A percentile compares a stretch with the other conserved stretches of the same genome.
Conservation (phyloP, 768 basidiomycete genomes). For the Termitomyces sp. region DNA sequence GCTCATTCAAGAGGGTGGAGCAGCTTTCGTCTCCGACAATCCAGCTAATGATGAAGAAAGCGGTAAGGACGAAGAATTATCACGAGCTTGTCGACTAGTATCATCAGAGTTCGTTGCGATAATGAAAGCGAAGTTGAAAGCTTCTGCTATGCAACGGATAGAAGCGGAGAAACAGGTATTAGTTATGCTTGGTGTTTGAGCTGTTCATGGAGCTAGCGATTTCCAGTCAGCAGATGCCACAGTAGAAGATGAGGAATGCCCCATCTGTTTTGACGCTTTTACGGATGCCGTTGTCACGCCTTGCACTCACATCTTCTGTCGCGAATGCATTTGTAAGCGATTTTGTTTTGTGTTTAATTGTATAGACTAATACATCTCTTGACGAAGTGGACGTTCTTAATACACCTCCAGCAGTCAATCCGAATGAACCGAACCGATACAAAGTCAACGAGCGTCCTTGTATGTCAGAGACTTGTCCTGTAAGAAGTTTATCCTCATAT, state of each 20-base stretch:
- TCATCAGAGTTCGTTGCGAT: conserved; percentile 43
- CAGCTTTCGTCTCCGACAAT: conserved; percentile 37
- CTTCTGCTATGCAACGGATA: conserved; percentile 36
- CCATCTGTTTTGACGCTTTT: conserved; percentile 60
- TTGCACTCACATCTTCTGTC: conserved; percentile 62
- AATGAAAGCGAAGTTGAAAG: conserved; percentile 43
- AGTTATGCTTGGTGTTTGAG: not conserved
- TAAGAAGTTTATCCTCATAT: not conserved
- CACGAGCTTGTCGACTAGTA: conserved; percentile 40
- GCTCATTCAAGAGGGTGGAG: conserved; percentile 54
- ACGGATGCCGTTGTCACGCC: conserved; percentile 50
- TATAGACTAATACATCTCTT: not conserved
- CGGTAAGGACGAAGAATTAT: conserved; percentile 33
- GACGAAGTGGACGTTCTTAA: conserved; percentile 40
- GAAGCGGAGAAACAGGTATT: conserved; percentile 49
- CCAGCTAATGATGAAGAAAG: conserved; percentile 28
- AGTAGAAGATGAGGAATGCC: conserved; percentile 55
- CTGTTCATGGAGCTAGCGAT: not conserved
- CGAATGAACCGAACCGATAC: conserved; percentile 29
- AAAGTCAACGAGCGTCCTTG: conserved; percentile 46
- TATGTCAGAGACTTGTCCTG: conserved; percentile 20
- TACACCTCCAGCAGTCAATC: conserved; percentile 26
- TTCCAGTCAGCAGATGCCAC: conserved; percentile 41
- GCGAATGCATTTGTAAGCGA: conserved; percentile 47
- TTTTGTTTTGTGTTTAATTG: not conserved